A percentile compares a stretch with the other conserved stretches of the same genome.
Conservation (phyloP, 768 basidiomycete genomes). For the Mycena belliarum region DNA sequence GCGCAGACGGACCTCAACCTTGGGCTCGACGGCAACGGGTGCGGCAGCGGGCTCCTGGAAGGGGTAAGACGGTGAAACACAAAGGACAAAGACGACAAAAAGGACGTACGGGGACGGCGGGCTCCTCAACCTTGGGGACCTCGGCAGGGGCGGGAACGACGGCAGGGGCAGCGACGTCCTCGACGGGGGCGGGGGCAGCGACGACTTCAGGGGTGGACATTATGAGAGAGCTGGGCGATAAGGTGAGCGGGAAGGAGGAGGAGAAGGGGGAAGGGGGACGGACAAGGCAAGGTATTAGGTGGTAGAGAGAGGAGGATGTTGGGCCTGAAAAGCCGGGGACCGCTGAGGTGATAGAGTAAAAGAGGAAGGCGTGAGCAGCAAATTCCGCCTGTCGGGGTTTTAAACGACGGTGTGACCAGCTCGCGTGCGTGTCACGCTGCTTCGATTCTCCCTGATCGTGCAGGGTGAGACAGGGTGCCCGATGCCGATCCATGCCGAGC, state of each 20-base stretch:
- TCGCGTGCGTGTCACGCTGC: neutral
- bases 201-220: constrained; percentile 77
- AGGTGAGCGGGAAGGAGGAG: constrained; percentile 16
- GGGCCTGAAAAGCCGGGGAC: constrained; percentile 46
- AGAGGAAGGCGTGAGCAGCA: constrained; percentile 47
- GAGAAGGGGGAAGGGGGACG: constrained; percentile 29
- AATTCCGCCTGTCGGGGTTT: neutral
- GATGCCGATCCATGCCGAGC: too few species aligned
- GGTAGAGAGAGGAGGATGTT: constrained; percentile 52
- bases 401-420: neutral
- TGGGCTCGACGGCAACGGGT: constrained; percentile 23
- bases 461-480: neutral
- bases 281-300: constrained; percentile 40
- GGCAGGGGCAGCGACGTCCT: constrained; percentile 52
- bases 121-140: constrained; percentile 44
- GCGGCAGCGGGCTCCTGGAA: constrained; percentile 20
- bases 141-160: constrained; percentile 38
- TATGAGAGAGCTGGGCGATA: constrained; percentile 56
- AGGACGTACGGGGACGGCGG: constrained; percentile 31
- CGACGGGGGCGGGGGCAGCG: constrained; percentile 45
- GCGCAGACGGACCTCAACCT: constrained; percentile 15
- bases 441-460: neutral
- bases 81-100: constrained; percentile 7
- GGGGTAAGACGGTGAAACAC: constrained; percentile 2
- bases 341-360: constrained; percentile 54